Evolutionary conservation across 208 protist genomes (phyloP).

Genomic region (Trypanosoma melophagium): DNA sequence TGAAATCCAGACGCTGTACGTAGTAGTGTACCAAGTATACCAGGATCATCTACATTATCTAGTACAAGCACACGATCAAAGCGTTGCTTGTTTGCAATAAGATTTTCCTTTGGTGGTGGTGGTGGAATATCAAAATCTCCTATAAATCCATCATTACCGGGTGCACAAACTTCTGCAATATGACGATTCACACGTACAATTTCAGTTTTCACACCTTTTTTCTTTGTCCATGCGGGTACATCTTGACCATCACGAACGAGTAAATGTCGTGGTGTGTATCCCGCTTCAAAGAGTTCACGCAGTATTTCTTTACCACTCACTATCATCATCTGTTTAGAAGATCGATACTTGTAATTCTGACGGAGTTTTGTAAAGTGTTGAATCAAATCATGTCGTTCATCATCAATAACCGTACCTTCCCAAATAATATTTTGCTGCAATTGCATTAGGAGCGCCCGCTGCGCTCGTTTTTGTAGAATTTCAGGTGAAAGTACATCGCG

Average conservation of each 20-base stretch:
- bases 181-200: conserved; percentile 59
- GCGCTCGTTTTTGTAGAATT: conserved; percentile 62
- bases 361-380: conserved; percentile 80
- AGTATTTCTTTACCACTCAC: conserved; percentile 77
- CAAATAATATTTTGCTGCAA: conserved; percentile 86
- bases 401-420: conserved; percentile 80
- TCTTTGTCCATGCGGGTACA: conserved; percentile 53
- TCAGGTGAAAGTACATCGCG: conserved; percentile 42
- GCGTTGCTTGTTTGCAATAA: conserved; percentile 86
- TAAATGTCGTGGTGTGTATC: conserved; percentile 63
- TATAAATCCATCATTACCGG: conserved; percentile 86
- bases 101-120: conserved; percentile 75
- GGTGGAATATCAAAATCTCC: conserved; percentile 85
- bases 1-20: conserved; percentile 80
- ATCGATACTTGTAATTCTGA: conserved; percentile 75
- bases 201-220: conserved; percentile 40
- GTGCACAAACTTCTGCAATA: conserved; percentile 48
- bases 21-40: conserved; percentile 76
- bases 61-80: conserved; percentile 85
- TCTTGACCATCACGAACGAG: conserved; percentile 60
- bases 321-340: conserved; percentile 70
- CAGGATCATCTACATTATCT: conserved; percentile 88
- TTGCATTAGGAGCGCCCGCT: conserved; percentile 64
- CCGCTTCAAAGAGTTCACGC: conserved; percentile 75
- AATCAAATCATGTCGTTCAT: conserved; percentile 64